Evolutionary conservation across 2,329 filamentous ascomycete species (phyloP), one percentile per base, ranked within the genome.

Genomic region (Colletotrichum sp.): DNA sequence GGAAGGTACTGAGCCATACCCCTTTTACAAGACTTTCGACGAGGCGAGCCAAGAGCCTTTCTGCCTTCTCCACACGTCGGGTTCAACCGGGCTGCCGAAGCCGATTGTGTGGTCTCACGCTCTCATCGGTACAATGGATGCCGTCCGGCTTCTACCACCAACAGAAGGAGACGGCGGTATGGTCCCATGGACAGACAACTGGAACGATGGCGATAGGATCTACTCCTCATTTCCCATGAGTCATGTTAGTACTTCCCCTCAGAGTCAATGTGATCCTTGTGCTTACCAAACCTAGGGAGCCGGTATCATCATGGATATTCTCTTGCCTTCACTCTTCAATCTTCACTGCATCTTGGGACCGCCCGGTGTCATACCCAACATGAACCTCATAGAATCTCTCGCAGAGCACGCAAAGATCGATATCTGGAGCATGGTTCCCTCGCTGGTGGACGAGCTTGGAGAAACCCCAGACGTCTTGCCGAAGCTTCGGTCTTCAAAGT

Each of bases 161-260:
- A 52, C 44, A 21, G n/a, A 52, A 8, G 44, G 44, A 52, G 44
- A 52, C n/a, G 44, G 44, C 10, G 44, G 44, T 1, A 52, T 52
- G 44, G 10, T 3, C 6, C 44, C 44, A 5, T 52, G 44, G 44
- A 52, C 44, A 21, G 44, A 52, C 4, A 52, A 52, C n/a, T 52
- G 44, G 44, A 52, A 21, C 12, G 44, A 52, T 3, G 44, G 44
- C 1, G 44, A 52, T 1, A 52, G 44, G n/a, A 52, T 52, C 6
- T 52, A 52, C n/a, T 52, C 44, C 12, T 52, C 44, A 52, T 52
- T 52, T 52, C 44, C 44, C 44, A 52, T 52, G 44, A 52, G 44
- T 24, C 44, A 52, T 52, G 44, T 52, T 24, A 21, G 44, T 52
- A 21, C 1, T 52, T 4, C n/a, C 44, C 2, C 44, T n/a, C 18